phyloP scores from a whole-genome alignment of 2,329 filamentous ascomycete genomes.

The Thermoascus crustaceus region DNA sequence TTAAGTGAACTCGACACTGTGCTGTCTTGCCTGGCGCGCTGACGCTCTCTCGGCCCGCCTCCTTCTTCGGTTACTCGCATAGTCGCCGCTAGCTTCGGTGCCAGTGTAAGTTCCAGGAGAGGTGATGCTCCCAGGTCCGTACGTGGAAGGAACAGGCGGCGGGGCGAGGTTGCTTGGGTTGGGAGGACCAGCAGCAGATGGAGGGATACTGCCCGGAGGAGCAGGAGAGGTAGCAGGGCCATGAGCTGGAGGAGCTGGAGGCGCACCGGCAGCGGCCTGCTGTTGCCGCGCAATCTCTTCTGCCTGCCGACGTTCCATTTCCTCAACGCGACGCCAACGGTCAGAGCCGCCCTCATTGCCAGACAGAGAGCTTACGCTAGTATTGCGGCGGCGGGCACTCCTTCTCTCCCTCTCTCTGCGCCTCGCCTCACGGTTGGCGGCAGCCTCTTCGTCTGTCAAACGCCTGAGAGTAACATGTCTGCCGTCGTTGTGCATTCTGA shows the following conservation, averaged over 20 bases:
- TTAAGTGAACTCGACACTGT: conserved; percentile 44
- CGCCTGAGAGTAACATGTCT: conserved; percentile 55
- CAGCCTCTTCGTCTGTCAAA: conserved; percentile 55
- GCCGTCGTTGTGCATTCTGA: conserved; percentile 58
- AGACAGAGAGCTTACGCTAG: conserved; percentile 35
- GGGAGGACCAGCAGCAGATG: conserved; percentile 6
- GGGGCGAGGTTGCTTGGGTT: conserved; percentile 16
- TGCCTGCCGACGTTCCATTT: conserved; percentile 39
- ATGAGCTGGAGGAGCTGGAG: conserved; percentile 13
- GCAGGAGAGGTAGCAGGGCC: conserved; percentile 13
- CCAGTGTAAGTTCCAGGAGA: conserved; percentile 39
- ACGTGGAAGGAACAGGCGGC: conserved; percentile 33
- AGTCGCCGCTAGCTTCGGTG: conserved; percentile 42
- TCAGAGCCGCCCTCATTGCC: conserved; percentile 33
- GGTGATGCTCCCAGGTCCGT: conserved; percentile 32
- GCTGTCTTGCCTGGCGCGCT: conserved; percentile 38
- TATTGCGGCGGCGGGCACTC: conserved; percentile 32
- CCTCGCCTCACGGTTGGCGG: conserved; percentile 49
- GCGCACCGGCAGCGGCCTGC: conserved; percentile 22
- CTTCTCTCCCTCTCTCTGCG: conserved; percentile 40
- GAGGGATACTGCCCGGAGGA: conserved; percentile 18
- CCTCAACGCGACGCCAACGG: conserved; percentile 43
- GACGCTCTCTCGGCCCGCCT: conserved; percentile 46
- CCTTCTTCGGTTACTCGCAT: conserved; percentile 46
- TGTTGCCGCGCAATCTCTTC: conserved; percentile 35